phyloP scores from a whole-genome alignment of 2,329 filamentous ascomycete species.

The Zelopaecilomyces penicillatus region DNA sequence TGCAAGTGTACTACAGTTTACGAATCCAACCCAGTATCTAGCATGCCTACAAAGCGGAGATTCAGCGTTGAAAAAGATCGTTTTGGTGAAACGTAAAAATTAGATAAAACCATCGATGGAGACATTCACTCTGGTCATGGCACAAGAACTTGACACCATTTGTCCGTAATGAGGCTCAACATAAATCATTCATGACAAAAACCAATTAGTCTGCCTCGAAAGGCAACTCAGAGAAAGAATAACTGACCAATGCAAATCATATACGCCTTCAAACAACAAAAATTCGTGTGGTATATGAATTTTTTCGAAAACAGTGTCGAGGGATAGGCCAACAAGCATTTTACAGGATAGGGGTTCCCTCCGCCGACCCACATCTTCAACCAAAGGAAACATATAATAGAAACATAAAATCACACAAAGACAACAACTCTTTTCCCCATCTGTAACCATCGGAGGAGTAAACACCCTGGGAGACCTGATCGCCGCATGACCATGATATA shows the following conservation, averaged over 20 bases:
- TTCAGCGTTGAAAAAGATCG: neutral
- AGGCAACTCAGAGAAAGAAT: too few relatives aligned
- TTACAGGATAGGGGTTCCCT: slow-evolving; percentile 6
- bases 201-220: too few relatives aligned
- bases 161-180: too few relatives aligned
- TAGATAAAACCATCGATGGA: neutral
- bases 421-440: slow-evolving; percentile 21
- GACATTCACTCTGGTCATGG: too few relatives aligned
- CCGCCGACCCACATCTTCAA: slow-evolving; percentile 1
- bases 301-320: neutral
- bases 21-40: slow-evolving; percentile 5
- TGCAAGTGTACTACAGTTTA: neutral
- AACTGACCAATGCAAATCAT: too few relatives aligned
- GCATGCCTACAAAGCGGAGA: neutral
- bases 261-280: neutral
- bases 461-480: slow-evolving; percentile 14
- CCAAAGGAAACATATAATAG: slow-evolving; percentile 9
- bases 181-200: too few relatives aligned
- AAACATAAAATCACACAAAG: slow-evolving; percentile 10
- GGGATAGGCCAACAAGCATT: slow-evolving; percentile 2
- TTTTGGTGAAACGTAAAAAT: neutral
- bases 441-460: slow-evolving; percentile 18
- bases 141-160: too few relatives aligned
- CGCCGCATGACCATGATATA: slow-evolving; percentile 34
- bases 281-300: neutral